Evolutionary conservation across 768 basidiomycete genomes (phyloP), one percentile per base, ranked within the genome.

Genomic region (Pisolithus marmoratus): DNA sequence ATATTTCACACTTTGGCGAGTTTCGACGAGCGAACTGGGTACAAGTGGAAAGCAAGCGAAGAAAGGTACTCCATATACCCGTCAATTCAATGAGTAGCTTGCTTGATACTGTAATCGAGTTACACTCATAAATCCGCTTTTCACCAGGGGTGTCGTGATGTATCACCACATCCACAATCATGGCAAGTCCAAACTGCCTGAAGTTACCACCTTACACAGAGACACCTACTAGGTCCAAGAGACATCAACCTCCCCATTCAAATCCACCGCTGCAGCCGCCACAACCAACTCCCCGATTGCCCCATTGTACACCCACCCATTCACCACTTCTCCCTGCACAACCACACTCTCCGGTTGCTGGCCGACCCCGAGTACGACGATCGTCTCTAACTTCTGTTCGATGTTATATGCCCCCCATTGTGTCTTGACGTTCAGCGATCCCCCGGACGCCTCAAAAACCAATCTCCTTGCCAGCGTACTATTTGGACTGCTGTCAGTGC

Each of bases 301-400:
- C 0, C 51, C 55, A 23, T 67, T 54, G 58, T 79, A 84, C 15
- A 60, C 60, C 75, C 76, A 80, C 22, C 53, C 61, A 8, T 59
- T 38, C 12, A 73, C 56, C 4, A 7, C 48, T 36, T 65, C 56
- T 15, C 74, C 75, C 49, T 75, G 64, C 34, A 82, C 48, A 6
- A 53, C 63, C 4, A 84, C 76, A 5, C 38, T 49, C 12, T 43
- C 56, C 4, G 82, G 82, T 27, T 44, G 5, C 24, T 63, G 65
- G n/a, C 61, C 52, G 6, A 79, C 75, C 0, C 85, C 86, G 19
- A 89, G 73, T 11, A 90, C 60, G 3, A 78, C 84, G 44, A 89
- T 63, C 20, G 72, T 70, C 48, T 72, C 67, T 49, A 90, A 63
- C 46, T 61, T 70, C 55, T 81, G 81, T 3, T 50, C 59, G 11